phyloP scores from a whole-genome alignment of 495 filamentous ascomycete genomes.

The Barbatosphaeria neglecta region DNA sequence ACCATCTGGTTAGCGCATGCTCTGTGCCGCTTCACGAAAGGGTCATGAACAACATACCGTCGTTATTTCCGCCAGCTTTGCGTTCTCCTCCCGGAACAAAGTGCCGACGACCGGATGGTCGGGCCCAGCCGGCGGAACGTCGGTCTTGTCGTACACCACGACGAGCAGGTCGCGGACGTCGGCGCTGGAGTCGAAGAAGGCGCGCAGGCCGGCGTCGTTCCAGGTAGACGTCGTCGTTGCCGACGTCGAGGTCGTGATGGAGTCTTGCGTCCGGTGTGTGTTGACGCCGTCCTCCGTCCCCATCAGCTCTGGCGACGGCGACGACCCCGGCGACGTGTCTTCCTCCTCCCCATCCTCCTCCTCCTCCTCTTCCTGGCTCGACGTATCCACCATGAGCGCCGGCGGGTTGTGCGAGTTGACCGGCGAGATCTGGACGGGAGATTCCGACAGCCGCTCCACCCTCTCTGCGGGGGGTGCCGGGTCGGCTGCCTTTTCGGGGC shows the following conservation, averaged over 20 bases:
- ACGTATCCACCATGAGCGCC: constrained; percentile 51
- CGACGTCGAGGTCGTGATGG: constrained; percentile 32
- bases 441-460: constrained; percentile 59
- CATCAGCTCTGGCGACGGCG: constrained; percentile 55
- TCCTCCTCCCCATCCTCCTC: no score
- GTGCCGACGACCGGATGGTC: constrained; percentile 76
- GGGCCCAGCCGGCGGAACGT: constrained; percentile 58
- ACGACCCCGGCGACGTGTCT: constrained; percentile 50
- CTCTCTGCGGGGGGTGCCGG: constrained; percentile 14
- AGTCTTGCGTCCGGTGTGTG: constrained; percentile 26
- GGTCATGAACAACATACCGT: constrained; percentile 36
- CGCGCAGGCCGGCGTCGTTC: constrained; percentile 73
- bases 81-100: constrained; percentile 76
- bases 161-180: constrained; percentile 84
- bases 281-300: constrained; percentile 35
- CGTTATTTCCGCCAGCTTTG: constrained; percentile 68
- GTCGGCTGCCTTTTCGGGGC: constrained; percentile 11
- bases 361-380: constrained; percentile 54
- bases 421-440: constrained; percentile 63
- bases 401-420: constrained; percentile 39
- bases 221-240: constrained; percentile 44
- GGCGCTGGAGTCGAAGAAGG: constrained; percentile 85
- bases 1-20: constrained; percentile 9
- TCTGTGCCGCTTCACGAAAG: not conserved
- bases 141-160: constrained; percentile 82